phyloP scores from a whole-genome alignment of 768 basidiomycete genomes.

The Pleurotus ostreatus region DNA sequence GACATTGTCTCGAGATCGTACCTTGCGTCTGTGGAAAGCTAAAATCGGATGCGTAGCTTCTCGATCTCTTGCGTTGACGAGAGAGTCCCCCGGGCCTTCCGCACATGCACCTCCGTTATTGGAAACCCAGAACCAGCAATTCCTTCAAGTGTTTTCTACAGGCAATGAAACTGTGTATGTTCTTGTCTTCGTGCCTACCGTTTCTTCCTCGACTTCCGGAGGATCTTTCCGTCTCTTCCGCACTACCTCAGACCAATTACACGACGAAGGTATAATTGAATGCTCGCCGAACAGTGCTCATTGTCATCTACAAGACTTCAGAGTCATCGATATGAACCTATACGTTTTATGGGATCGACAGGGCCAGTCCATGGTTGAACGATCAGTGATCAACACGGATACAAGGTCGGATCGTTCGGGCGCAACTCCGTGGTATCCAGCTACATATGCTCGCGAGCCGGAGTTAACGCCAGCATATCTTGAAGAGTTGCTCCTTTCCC shows the following conservation, averaged over 20 bases:
- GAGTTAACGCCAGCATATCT: constrained; percentile 85
- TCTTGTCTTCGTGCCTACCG: constrained; percentile 70
- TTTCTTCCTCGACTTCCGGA: constrained; percentile 58
- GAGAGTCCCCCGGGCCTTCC: neutral
- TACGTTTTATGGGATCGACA: constrained; percentile 80
- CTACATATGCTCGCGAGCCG: constrained; percentile 62
- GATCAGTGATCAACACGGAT: constrained; percentile 40
- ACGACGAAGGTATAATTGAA: constrained; percentile 54
- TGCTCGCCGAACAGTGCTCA: constrained; percentile 58
- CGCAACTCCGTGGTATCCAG: constrained; percentile 46
- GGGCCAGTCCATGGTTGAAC: constrained; percentile 69
- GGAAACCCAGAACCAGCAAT: constrained; percentile 55
- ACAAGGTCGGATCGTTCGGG: constrained; percentile 26
- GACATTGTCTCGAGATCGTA: constrained; percentile 85
- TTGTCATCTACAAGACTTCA: constrained; percentile 77
- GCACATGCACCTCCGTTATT: constrained; percentile 22
- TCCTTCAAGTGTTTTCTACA: constrained; percentile 60
- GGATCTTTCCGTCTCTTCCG: constrained; percentile 76
- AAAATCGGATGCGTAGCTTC: constrained; percentile 70
- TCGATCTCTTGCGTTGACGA: constrained; percentile 39
- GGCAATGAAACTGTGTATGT: constrained; percentile 55
- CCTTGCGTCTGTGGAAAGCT: constrained; percentile 80
- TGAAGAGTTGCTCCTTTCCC: constrained; percentile 72
- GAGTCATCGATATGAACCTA: constrained; percentile 49
- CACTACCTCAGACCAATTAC: constrained; percentile 53